Conservation (phyloP, 352 stramenopile species). For the Peronospora tabacina region DNA sequence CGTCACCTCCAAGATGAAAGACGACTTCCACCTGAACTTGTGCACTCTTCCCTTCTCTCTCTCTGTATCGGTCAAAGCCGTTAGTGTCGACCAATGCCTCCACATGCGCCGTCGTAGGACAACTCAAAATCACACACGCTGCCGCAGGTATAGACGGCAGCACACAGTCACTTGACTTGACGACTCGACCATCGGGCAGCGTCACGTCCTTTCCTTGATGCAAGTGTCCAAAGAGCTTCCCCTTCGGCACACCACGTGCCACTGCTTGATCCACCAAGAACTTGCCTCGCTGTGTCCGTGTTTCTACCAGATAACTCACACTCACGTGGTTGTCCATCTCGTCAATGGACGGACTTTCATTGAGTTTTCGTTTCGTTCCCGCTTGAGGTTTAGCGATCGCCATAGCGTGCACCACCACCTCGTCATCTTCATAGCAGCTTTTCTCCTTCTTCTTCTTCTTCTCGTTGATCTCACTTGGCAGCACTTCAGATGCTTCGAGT, state of each 20-base stretch:
- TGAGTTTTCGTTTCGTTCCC: slow-evolving; percentile 56
- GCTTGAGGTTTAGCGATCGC: slow-evolving; percentile 24
- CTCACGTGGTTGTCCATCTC: slow-evolving; percentile 27
- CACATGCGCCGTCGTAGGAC: slow-evolving; percentile 53
- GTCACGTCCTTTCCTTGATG: slow-evolving; percentile 76
- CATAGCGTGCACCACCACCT: slow-evolving; percentile 46
- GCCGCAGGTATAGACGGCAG: slow-evolving; percentile 47
- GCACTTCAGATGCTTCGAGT: slow-evolving; percentile 39
- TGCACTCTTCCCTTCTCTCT: slow-evolving; percentile 8
- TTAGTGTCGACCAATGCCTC: slow-evolving; percentile 39
- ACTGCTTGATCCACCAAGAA: slow-evolving; percentile 69
- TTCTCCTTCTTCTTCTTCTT: slow-evolving; percentile 3
- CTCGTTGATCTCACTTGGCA: background rate
- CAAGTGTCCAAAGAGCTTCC: slow-evolving; percentile 67
- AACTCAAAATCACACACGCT: slow-evolving; percentile 48
- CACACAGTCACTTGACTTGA: slow-evolving; percentile 64
- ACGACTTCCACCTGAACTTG: slow-evolving; percentile 50
- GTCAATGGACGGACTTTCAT: slow-evolving; percentile 19
- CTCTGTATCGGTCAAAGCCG: slow-evolving; percentile 42
- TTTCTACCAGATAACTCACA: slow-evolving; percentile 74
- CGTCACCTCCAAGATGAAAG: slow-evolving; percentile 42
- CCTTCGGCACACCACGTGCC: slow-evolving; percentile 64
- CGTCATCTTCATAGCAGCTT: slow-evolving; percentile 46
- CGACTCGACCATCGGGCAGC: slow-evolving; percentile 49
- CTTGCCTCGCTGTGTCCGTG: slow-evolving; percentile 60